Evolutionary conservation across 75 land plant genomes (phyloP).

Genomic region (Cryptomeria japonica): DNA sequence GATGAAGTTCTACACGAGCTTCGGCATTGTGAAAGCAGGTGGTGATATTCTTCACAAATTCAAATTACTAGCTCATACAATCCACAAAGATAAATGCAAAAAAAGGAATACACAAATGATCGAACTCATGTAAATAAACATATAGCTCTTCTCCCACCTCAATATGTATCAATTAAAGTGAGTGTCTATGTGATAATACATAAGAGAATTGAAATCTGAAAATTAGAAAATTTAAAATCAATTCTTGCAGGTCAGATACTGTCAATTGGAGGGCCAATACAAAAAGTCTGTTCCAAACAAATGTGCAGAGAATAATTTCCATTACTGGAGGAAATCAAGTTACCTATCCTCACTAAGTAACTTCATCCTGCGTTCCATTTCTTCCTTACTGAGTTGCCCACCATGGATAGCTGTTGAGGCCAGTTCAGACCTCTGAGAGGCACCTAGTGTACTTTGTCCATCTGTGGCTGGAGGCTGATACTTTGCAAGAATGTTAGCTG

Average conservation of each 20-base stretch:
- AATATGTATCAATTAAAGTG: background rate
- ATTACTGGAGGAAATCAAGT: background rate
- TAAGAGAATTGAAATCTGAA: background rate
- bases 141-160: background rate
- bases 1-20: background rate
- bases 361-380: constrained; percentile 58
- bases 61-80: background rate
- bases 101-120: background rate
- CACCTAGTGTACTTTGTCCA: constrained; percentile 9
- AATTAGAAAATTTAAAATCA: background rate
- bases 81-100: background rate
- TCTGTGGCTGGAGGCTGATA: constrained; percentile 12
- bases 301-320: background rate
- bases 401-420: constrained; percentile 13
- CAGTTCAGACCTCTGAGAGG: constrained; percentile 21
- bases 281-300: background rate
- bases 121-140: background rate
- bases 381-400: constrained; percentile 54
- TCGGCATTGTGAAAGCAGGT: background rate
- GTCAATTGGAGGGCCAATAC: background rate
- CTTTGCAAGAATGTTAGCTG: constrained; percentile 29
- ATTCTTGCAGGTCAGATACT: background rate
- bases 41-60: background rate
- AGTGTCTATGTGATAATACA: background rate
- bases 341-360: constrained; percentile 53